These are phyloP conservation scores for Curvularia sp. DNA, from an alignment of 2,329 filamentous ascomycete genomes.

Conservation along the genomic window DNA sequence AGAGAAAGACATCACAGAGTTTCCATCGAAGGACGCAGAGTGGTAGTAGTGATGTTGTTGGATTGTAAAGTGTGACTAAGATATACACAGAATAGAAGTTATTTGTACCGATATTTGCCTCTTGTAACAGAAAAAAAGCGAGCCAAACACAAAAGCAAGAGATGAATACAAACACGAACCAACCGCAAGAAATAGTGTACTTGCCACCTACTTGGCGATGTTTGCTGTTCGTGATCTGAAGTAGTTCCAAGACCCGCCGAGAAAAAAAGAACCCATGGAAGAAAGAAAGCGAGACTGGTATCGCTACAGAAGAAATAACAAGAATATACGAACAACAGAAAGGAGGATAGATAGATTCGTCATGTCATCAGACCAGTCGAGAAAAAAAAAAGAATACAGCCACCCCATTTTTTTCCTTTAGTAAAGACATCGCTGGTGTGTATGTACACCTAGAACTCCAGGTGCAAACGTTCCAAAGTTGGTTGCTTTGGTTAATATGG, in stretches of 20 bases:
- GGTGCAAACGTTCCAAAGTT: slow-evolving; percentile 13
- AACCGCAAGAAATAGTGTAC: background rate
- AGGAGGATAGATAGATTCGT: slow-evolving; percentile 7
- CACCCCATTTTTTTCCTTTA: slow-evolving; percentile 16
- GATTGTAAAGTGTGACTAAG: background rate
- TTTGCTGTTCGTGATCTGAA: background rate
- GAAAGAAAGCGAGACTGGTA: background rate
- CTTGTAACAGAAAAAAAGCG: background rate
- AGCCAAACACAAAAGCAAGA: background rate
- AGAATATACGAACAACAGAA: slow-evolving; percentile 7
- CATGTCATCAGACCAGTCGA: slow-evolving; percentile 19
- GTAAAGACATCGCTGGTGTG: slow-evolving; percentile 6
- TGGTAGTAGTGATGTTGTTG: background rate
- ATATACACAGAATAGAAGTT: background rate
- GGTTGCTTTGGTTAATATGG: slow-evolving; percentile 26
- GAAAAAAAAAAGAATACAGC: slow-evolving; percentile 11
- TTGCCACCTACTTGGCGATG: background rate
- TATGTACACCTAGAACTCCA: slow-evolving; percentile 17
- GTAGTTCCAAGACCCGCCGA: background rate
- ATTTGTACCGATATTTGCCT: background rate
- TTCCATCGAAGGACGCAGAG: background rate
- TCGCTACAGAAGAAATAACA: background rate
- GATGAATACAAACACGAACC: background rate
- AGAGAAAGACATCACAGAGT: background rate
- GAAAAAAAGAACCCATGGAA: background rate